Base-by-base conservation (phyloP, 352 stramenopile genomes). In the Phytopythium chamaehyphon region DNA sequence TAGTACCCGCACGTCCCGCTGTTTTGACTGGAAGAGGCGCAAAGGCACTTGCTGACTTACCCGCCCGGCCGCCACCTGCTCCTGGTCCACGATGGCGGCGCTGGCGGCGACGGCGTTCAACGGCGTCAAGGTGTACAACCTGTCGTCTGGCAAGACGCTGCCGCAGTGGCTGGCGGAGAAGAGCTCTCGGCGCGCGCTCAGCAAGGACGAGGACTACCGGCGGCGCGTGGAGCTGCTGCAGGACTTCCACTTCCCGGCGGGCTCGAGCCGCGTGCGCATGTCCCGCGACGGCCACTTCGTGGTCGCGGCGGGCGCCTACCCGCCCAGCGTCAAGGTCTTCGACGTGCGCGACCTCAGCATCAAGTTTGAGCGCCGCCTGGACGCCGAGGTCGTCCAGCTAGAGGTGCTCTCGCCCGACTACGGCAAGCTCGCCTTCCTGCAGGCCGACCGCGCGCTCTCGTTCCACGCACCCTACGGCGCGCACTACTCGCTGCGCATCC, bases 401-500 rank as follows among this genome's bases (percentile, higher is more conserved):
- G 68, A 96, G 53, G 86, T 98, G 26, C 71, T 99, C 16, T 95
- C 90, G 14, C 69, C 91, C 31, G 96, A 99, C 69, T 99, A 98
- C 64, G 96, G 96, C 59, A 99, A 99, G 82, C 73, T 99, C 38
- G 96, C 82, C 18, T 97, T 99, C 54, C 64, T 99, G 18, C 86
- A 97, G 49, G 85, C 90, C 14, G 96, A 99, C 69, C 86, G 97
- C 18, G 98, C 89, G 28, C 80, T 99, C 45, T 79, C 79, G 12
- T 99, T 99, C 66, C 98, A 99, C 67, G 97, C 98, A 31, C 92
- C 96, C 1, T 99, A 99, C 71, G 98, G 98, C 22, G 88, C 70
- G 10, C 97, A 99, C 68, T 97, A 98, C 66, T 89, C 72, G 39
- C 70, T 99, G 59, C 71, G 97, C 48, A 96, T 99, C 54, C 97